Evolutionary conservation across 192 early-diverging fungal genomes (phyloP), one percentile per base, ranked within the genome.

Genomic region (Podila horticola): DNA sequence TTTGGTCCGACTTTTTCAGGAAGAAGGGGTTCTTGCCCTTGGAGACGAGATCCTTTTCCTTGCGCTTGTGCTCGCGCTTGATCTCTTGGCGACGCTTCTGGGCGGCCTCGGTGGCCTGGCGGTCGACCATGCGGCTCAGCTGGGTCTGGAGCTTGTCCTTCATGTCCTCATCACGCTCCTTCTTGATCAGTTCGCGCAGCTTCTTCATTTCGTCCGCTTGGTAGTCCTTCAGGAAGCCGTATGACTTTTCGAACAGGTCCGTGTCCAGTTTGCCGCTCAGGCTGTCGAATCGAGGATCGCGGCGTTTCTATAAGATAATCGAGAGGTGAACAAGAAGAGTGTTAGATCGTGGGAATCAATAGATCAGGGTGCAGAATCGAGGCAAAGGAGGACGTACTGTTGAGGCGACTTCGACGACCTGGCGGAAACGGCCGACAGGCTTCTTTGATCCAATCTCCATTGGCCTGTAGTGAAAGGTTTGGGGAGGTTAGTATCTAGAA

Each of bases 21-120:
- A 91, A 98, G 84, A 92, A 99, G 31, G 98, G 96, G 67, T 89
- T 95, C 87, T 99, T 98, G 36, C 98, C 98, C 79, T 94, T 82
- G 74, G 91, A 85, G 36, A 97, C 90, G 62, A 91, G 71, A 58
- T 95, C 95, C 31, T 76, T 75, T 82, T 99, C 97, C 67, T 81
- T 89, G 84, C 95, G 95, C 69, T 93, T 92, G 79, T 93, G 92
- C 49, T 92, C 91, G 41, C 91, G 86, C 67, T 92, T 89, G 15
- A 97, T 87, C 63, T 89, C 77, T 69, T 93, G 90, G 62, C 72
- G 62, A 5, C 81, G 82, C 67, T 89, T 86, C 45, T 82, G 72
- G 64, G 88, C 71, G 55, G 85, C 67, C 72, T 93, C 83, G 10
- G 75, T 70, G 0, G 72, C 75, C 75, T 79, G 84, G 41, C 79